Percentiles rank a stretch among this genome's conserved stretches.
Evolutionary conservation across 768 basidiomycete genomes (phyloP).

Genomic region (Auriculariales sp.): DNA sequence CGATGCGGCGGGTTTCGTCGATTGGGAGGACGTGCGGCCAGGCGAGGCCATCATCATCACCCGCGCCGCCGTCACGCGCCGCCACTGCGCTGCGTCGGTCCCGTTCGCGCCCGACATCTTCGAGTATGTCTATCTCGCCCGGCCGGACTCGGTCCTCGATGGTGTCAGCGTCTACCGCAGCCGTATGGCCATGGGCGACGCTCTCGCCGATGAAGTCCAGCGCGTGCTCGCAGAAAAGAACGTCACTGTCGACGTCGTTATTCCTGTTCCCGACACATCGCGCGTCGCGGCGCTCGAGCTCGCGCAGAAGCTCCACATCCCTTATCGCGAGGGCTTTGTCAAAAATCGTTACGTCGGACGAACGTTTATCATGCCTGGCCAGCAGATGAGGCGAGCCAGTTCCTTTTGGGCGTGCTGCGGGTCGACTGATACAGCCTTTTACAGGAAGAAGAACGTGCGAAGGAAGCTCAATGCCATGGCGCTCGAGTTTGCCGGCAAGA

Average conservation of each 20-base stretch:
- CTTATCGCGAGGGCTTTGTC: constrained; percentile 95
- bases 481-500: constrained; percentile 82
- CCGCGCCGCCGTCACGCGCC: constrained; percentile 55
- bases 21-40: constrained; percentile 89
- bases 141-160: constrained; percentile 94
- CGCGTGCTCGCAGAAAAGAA: constrained; percentile 52
- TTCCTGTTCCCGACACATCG: constrained; percentile 95
- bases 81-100: constrained; percentile 52
- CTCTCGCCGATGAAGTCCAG: constrained; percentile 76
- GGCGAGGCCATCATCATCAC: constrained; percentile 97
- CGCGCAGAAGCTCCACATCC: constrained; percentile 76
- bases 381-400: constrained; percentile 63
- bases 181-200: constrained; percentile 99
- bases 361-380: constrained; percentile 99
- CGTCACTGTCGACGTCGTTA: constrained; percentile 83
- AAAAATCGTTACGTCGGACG: constrained; percentile 98
- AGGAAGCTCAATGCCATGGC: constrained; percentile 98
- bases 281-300: constrained; percentile 91
- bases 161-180: constrained; percentile 95
- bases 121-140: constrained; percentile 96
- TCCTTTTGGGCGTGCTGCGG: neutral
- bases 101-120: constrained; percentile 96
- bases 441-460: constrained; percentile 83
- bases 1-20: constrained; percentile 78
- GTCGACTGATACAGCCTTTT: constrained; percentile 3